Evolutionary conservation across 164 flowering plant genomes (phyloP).

Genomic region (Berberis vulgaris): DNA sequence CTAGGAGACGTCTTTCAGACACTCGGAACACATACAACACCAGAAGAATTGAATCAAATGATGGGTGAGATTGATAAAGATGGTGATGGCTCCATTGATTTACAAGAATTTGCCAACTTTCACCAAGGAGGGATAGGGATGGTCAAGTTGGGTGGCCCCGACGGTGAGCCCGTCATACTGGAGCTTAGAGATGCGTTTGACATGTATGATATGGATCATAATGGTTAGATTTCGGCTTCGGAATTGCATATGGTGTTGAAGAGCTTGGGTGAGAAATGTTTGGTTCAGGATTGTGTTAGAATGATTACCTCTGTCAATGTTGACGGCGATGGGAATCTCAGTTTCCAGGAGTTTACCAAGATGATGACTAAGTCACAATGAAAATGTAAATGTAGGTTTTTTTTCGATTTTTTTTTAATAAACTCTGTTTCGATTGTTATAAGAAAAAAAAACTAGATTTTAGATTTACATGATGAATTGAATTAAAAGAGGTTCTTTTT

Average conservation of each 20-base stretch:
- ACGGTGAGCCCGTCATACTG: not conserved
- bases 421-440: too few species aligned
- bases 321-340: slow-evolving; percentile 42
- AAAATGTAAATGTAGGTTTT: too few species aligned
- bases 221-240: slow-evolving; percentile 35
- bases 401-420: too few species aligned
- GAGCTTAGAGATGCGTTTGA: slow-evolving; percentile 33
- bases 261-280: slow-evolving; percentile 33
- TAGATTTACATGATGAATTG: too few species aligned
- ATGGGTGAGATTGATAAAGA: slow-evolving; percentile 26
- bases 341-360: slow-evolving; percentile 47
- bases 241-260: slow-evolving; percentile 40
- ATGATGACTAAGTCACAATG: slow-evolving; percentile 28
- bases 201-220: slow-evolving; percentile 35
- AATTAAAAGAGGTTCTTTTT: too few species aligned
- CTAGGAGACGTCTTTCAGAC: slow-evolving; percentile 10
- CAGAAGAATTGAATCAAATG: slow-evolving; percentile 15
- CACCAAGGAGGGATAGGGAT: slow-evolving; percentile 1
- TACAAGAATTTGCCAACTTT: slow-evolving; percentile 26
- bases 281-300: slow-evolving; percentile 28
- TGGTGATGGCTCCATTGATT: slow-evolving; percentile 18
- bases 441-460: too few species aligned
- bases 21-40: slow-evolving; percentile 19
- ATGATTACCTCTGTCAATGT: slow-evolving; percentile 40
- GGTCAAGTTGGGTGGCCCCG: not conserved